Percentiles rank a stretch among this genome's conserved stretches.
phyloP scores from a whole-genome alignment of 768 basidiomycete species.

The Suillus tomentosus region DNA sequence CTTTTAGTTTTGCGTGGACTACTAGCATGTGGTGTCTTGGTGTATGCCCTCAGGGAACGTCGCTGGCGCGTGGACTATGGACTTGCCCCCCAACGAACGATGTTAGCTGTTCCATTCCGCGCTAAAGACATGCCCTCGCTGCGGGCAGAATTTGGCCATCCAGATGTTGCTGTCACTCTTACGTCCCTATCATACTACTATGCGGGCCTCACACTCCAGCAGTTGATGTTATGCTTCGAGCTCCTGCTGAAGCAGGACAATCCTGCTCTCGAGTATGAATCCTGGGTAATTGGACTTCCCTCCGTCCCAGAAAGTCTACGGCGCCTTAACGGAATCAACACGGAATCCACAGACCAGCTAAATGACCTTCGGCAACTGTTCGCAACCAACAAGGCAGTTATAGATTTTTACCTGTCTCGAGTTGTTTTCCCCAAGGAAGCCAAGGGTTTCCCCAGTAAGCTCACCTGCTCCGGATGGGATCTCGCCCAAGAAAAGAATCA shows the following conservation, averaged over 20 bases:
- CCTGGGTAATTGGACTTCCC: neutral
- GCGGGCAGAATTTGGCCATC: constrained; percentile 4
- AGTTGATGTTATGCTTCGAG: neutral
- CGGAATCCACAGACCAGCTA: constrained; percentile 2
- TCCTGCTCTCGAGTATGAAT: neutral
- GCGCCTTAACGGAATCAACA: neutral
- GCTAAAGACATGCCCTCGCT: constrained; percentile 1
- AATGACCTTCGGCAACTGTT: constrained; percentile 20
- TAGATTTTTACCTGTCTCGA: constrained; percentile 30
- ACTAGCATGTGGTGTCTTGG: neutral
- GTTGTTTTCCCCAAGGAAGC: constrained; percentile 31
- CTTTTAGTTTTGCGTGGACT: constrained; percentile 1
- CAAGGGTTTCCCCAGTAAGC: constrained; percentile 27
- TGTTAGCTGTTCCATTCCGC: constrained; percentile 1
- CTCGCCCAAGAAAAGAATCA: constrained; percentile 21
- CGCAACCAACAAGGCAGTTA: constrained; percentile 20
- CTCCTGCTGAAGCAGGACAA: constrained; percentile 3
- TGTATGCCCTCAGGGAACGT: neutral
- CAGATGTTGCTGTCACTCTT: neutral
- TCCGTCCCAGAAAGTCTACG: neutral
- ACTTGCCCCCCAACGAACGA: neutral
- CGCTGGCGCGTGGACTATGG: constrained; percentile 1
- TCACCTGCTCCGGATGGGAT: constrained; percentile 33
- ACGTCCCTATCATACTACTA: constrained; percentile 3
- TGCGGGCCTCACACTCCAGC: neutral